A percentile compares a stretch with the other conserved stretches of the same genome.
Conservation (phyloP, 306 rosid genomes). For the Oemleria cerasiformis region DNA sequence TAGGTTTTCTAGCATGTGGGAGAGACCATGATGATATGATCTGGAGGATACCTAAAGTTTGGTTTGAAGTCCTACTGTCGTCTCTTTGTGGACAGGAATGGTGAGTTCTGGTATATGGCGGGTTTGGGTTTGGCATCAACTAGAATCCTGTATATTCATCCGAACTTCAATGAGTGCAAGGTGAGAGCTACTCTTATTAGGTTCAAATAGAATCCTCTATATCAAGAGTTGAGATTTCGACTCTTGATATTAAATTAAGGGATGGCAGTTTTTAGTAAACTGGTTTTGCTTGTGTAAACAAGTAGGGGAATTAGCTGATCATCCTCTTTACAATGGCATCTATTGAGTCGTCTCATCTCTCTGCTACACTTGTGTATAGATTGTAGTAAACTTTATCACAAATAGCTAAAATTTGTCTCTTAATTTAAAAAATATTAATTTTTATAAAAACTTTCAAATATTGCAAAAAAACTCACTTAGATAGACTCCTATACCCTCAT, state of each 20-base stretch:
- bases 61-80: background rate
- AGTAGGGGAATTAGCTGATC: background rate
- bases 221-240: background rate
- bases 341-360: background rate
- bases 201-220: too few relatives aligned
- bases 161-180: background rate
- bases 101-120: too few relatives aligned
- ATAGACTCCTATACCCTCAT: too few relatives aligned
- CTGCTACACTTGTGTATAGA: background rate
- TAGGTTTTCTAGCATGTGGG: background rate
- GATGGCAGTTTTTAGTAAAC: background rate
- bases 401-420: too few relatives aligned
- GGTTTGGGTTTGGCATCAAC: too few relatives aligned
- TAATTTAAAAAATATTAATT: too few relatives aligned
- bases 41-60: background rate
- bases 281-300: background rate
- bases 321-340: background rate
- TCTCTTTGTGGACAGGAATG: background rate
- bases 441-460: too few relatives aligned
- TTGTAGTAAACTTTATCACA: background rate
- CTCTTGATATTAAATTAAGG: background rate
- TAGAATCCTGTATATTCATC: background rate
- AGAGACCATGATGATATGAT: background rate
- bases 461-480: too few relatives aligned
- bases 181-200: too few relatives aligned